Percentiles rank a stretch among this genome's conserved stretches.
Evolutionary conservation across 2,329 filamentous ascomycete genomes (phyloP).

Genomic region (Ophiocordyceps robertsii): DNA sequence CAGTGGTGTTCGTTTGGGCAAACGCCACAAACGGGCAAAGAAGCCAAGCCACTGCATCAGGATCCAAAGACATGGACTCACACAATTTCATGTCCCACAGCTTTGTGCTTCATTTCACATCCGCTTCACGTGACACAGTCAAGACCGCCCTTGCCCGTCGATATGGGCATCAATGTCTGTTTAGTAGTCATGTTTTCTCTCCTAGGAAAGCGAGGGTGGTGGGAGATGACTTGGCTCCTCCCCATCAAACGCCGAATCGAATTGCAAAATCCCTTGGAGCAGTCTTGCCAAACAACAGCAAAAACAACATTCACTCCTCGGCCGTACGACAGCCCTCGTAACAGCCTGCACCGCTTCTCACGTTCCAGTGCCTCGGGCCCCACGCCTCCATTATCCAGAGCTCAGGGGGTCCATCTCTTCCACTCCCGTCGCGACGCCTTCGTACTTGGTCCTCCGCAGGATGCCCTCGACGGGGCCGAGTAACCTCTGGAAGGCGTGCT

Average conservation of each 20-base stretch:
- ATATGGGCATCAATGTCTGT: conserved; percentile 8
- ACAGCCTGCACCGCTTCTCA: not conserved
- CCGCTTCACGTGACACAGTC: not conserved
- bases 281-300: not conserved
- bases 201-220: conserved; percentile 19
- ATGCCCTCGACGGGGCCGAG: conserved; percentile 89
- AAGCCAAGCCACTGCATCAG: too few species aligned
- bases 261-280: not conserved
- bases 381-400: conserved; percentile 11
- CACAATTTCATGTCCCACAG: too few species aligned
- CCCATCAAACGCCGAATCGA: conserved; percentile 12
- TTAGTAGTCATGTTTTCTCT: conserved; percentile 19
- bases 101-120: not conserved
- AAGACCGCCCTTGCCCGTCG: not conserved
- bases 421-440: conserved; percentile 45
- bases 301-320: not conserved
- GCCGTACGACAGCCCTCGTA: too few species aligned
- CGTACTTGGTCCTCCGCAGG: conserved; percentile 66
- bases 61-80: too few species aligned
- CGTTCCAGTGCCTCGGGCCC: not conserved
- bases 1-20: too few species aligned
- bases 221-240: conserved; percentile 8
- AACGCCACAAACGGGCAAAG: not conserved
- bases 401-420: conserved; percentile 57
- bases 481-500: conserved; percentile 87